These are phyloP conservation scores for Vitis hybrid DNA, from an alignment of 177 flowering plant species.

Conservation along the genomic window DNA sequence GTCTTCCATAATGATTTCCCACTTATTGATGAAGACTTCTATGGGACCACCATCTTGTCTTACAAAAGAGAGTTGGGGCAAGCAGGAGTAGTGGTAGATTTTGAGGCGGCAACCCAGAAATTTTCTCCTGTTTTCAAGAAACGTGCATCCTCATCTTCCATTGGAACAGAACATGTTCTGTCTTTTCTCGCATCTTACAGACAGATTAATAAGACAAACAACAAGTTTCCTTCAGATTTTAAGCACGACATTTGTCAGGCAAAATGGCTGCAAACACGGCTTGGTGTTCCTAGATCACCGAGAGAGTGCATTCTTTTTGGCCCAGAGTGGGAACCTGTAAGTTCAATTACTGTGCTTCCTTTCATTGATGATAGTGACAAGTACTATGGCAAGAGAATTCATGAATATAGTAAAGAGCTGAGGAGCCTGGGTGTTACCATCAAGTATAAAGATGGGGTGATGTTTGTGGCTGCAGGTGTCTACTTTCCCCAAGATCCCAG, in stretches of 20 bases:
- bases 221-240: conserved; percentile 34
- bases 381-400: conserved; percentile 41
- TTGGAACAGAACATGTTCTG: conserved; percentile 31
- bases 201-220: conserved; percentile 22
- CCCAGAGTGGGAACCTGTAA: conserved; percentile 50
- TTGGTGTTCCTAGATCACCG: conserved; percentile 31
- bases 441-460: conserved; percentile 37
- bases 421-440: conserved; percentile 46
- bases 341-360: conserved; percentile 52
- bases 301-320: conserved; percentile 37
- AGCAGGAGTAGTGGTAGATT: conserved; percentile 49
- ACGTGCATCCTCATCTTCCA: conserved; percentile 21
- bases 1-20: conserved; percentile 40
- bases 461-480: conserved; percentile 35
- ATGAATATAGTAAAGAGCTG: conserved; percentile 43
- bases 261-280: conserved; percentile 55
- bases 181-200: conserved; percentile 44
- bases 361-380: conserved; percentile 49
- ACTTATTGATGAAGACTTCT: conserved; percentile 35
- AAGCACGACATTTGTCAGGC: conserved; percentile 27
- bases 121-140: conserved; percentile 39
- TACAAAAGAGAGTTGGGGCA: conserved; percentile 36
- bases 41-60: conserved; percentile 31
- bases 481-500: conserved; percentile 29
- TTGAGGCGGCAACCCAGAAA: conserved; percentile 23